These are phyloP conservation scores for Porodaedalea pini DNA, from an alignment of 1,284 basidiomycete species.

Conservation along the genomic window DNA sequence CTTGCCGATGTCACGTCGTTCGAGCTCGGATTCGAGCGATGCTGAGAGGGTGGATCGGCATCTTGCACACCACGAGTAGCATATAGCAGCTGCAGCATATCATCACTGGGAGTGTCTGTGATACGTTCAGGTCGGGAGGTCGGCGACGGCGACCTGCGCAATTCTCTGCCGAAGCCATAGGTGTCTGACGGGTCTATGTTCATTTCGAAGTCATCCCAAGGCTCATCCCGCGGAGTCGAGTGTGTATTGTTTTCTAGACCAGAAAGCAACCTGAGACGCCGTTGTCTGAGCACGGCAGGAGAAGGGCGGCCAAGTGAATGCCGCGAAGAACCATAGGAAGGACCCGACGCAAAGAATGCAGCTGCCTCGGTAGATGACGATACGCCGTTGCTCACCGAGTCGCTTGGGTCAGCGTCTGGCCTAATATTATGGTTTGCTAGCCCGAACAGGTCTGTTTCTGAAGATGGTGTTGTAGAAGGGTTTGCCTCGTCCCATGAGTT, in stretches of 20 bases:
- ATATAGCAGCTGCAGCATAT: constrained; percentile 5
- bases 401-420: neutral
- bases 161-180: neutral
- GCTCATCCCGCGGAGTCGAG: neutral
- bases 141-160: neutral
- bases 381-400: neutral
- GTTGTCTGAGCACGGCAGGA: neutral
- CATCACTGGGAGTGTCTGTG: neutral
- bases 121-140: neutral
- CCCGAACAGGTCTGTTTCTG: neutral
- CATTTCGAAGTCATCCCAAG: neutral
- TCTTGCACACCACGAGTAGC: neutral
- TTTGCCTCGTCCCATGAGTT: neutral
- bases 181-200: neutral
- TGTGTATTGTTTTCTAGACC: neutral
- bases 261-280: constrained; percentile 4
- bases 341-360: constrained; percentile 17
- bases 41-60: neutral
- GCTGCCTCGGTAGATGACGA: constrained; percentile 14
- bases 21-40: neutral
- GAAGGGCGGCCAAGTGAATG: neutral
- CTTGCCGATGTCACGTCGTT: neutral
- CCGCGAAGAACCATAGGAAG: neutral
- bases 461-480: neutral
- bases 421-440: neutral